Evolutionary conservation across 2,329 filamentous ascomycete genomes (phyloP), one percentile per base, ranked within the genome.

Genomic region (Parascedosporium putredinis): DNA sequence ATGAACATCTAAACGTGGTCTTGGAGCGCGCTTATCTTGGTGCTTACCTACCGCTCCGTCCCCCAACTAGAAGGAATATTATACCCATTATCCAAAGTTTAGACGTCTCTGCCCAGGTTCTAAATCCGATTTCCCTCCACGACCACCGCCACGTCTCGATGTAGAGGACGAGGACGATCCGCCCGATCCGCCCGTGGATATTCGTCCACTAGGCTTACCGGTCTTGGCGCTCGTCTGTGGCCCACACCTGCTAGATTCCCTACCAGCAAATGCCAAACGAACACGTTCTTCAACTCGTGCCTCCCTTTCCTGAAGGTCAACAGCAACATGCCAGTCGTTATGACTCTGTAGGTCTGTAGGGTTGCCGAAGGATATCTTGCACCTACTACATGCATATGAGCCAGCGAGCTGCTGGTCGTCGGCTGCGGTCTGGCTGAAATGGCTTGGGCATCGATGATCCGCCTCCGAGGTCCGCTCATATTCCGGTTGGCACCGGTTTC

Each of bases 261-360:
- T 38, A 9, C 40, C 65, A 55, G 61, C 72, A 63, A 74, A 71
- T 70, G 64, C 59, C 53, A 64, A 59, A 52, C 56, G 69, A 65
- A 67, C 72, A 72, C 74, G 73, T 67, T 84, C 76, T 22, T 50
- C 48, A 16, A 45, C 48, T 20, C 31, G 38, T 23, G 29, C 24
- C 56, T 84, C 74, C 51, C 73, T 65, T 2, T 81, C 76, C 55
- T 90, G 83, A 25, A 98, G 73, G 57, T 91, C 86, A 67, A 86
- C 88, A 43, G 93, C 93, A 67, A 95, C 84, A 67, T 98, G 93
- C 84, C 90, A 97, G 64, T 98, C 93, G 49, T 84, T 74, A 64
- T 98, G 93, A 66, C 86, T 90, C 55, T 82, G 76, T 44, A 81
- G 61, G 57, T 76, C 75, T 50, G 83, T 78, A n/a, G 23, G 16